Evolutionary conservation across 1,139 yeast species (phyloP), one percentile per base, ranked within the genome.

Genomic region (Hansenula anomala): DNA sequence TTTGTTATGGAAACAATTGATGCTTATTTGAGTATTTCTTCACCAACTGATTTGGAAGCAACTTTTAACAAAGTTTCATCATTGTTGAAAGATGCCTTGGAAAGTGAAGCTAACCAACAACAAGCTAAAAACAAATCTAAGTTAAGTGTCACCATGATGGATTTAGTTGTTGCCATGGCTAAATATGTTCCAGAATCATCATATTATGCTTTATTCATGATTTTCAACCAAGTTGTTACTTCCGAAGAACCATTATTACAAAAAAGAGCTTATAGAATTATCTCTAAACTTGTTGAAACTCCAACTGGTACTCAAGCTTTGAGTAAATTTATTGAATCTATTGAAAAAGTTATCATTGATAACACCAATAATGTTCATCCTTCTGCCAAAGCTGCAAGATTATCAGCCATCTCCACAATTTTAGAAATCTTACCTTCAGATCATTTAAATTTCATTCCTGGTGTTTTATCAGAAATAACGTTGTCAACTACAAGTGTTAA

Each of bases 401-500:
- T 92, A 43, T 64, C 73, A 25, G 85, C 95, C 4, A 69, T 92
- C 33, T 68, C 73, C 44, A 69, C 75, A 23, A 54, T 90, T 13
- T 64, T 86, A 34, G 75, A 76, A 23, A 54, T 79, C 19, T 61
- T 88, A 30, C 92, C 96, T 20, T 48, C 65, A 4, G 60, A 71
- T 22, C 81, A 83, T 44, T 67, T 88, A 50, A 76, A 76, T 53
- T 87, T 89, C 56, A 81, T 92, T 48, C 96, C 97, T 19, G 71
- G 86, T 12, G 66, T 86, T 30, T 69, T 89, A 32, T 88, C 96
- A 41, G 98, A 92, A 64, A 80, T 90, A 18, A 90, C 92, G 41
- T 69, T 94, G 56, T 80, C 89, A 28, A 89, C 97, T n/a, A 92
- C 92, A 62, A 97, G 89, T 59, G 81, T 80, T 37, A 92, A 92